phyloP scores from a whole-genome alignment of 2,329 filamentous ascomycete species.

The Aspergillus transmontanensis region DNA sequence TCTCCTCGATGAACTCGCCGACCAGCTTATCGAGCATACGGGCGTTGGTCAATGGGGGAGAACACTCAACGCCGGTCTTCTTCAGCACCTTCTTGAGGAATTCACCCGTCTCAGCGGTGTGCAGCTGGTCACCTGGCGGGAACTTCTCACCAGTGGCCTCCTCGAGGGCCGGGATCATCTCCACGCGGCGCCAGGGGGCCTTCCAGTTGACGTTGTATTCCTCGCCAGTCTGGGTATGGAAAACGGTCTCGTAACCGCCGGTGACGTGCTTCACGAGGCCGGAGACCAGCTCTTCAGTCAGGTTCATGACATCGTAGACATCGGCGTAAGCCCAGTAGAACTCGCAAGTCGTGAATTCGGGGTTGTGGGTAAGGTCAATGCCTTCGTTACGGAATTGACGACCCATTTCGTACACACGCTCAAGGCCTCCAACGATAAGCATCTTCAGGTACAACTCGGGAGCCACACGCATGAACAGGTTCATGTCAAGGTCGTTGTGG shows the following conservation, averaged over 20 bases:
- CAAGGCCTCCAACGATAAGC: constrained; percentile 88
- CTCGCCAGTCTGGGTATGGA: constrained; percentile 84
- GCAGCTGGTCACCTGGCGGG: constrained; percentile 82
- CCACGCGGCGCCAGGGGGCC: constrained; percentile 85
- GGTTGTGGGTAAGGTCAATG: constrained; percentile 92
- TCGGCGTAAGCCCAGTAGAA: constrained; percentile 96
- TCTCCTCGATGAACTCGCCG: constrained; percentile 93
- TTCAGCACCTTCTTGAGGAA: constrained; percentile 83
- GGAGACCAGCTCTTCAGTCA: constrained; percentile 92
- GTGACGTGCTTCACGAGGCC: constrained; percentile 86
- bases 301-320: constrained; percentile 85
- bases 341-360: constrained; percentile 95
- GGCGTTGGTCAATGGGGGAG: constrained; percentile 86
- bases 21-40: constrained; percentile 96
- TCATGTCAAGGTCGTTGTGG: constrained; percentile 94
- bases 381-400: constrained; percentile 95
- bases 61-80: constrained; percentile 89
- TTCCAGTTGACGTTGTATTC: constrained; percentile 94
- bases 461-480: constrained; percentile 92
- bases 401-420: constrained; percentile 94
- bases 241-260: constrained; percentile 81
- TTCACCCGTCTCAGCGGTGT: constrained; percentile 84
- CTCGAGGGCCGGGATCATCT: constrained; percentile 95
- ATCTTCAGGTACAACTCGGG: constrained; percentile 98
- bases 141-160: constrained; percentile 91